A percentile compares a stretch with the other conserved stretches of the same genome.
These are phyloP conservation scores for Platanthera zijinensis DNA, from an alignment of 106 monocot genomes.

Conservation along the genomic window DNA sequence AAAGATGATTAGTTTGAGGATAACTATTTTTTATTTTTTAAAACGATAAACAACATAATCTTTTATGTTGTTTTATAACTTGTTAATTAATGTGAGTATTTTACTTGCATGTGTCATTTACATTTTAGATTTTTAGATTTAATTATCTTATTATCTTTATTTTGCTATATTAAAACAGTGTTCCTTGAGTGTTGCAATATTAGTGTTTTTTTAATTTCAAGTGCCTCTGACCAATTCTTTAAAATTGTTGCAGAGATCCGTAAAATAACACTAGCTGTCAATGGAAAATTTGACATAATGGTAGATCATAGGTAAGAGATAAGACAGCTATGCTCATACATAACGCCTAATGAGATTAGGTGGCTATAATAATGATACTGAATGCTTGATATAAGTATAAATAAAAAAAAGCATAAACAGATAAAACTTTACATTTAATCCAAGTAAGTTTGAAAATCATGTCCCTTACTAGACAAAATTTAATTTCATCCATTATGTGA, in stretches of 20 bases:
- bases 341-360: background rate
- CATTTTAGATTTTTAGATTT: no score
- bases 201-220: no score
- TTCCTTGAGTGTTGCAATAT: no score
- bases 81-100: no score
- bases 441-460: background rate
- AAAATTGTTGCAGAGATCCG: background rate
- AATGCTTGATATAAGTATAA: background rate
- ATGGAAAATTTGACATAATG: background rate
- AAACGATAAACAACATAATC: no score
- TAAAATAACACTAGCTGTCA: background rate
- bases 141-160: no score
- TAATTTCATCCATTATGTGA: background rate
- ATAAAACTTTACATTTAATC: background rate
- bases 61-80: no score
- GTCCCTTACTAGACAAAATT: background rate
- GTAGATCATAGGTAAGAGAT: background rate
- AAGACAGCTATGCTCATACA: background rate
- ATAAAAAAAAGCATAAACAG: background rate
- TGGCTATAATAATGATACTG: background rate
- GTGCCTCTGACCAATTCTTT: no score
- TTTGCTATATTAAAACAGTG: no score
- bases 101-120: no score
- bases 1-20: no score
- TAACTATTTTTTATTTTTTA: no score